Conservation (phyloP, 805 yeast genomes). For the Cephaloascus fragrans region DNA sequence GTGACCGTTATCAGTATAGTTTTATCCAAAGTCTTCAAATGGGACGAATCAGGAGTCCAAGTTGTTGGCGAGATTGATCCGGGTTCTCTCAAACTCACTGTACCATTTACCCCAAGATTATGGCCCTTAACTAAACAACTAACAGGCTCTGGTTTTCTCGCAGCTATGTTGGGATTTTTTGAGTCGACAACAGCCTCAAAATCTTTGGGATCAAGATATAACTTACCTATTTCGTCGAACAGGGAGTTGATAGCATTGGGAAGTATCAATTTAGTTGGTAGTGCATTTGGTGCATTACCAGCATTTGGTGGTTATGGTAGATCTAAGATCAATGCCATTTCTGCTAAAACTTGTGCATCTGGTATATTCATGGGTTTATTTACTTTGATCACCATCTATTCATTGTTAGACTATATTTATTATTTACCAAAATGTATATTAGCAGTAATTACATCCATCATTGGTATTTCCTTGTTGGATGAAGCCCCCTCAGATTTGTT, state of each 20-base stretch:
- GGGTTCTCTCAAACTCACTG: slow-evolving; percentile 6
- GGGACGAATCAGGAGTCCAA: slow-evolving; percentile 25
- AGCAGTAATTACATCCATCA: slow-evolving; percentile 30
- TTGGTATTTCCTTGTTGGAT: slow-evolving; percentile 29
- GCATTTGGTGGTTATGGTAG: slow-evolving; percentile 38
- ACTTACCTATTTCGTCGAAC: slow-evolving; percentile 33
- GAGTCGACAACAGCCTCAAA: slow-evolving; percentile 36
- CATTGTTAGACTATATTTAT: slow-evolving; percentile 20
- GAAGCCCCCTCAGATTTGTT: slow-evolving; percentile 30
- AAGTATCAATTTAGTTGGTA: slow-evolving; percentile 23
- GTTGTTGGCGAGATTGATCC: slow-evolving; percentile 23
- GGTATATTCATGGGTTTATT: slow-evolving; percentile 33
- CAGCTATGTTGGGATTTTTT: slow-evolving; percentile 37
- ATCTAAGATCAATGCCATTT: slow-evolving; percentile 32
- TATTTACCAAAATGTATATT: slow-evolving; percentile 30
- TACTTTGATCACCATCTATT: slow-evolving; percentile 21
- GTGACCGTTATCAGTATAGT: slow-evolving; percentile 22
- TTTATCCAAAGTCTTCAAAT: slow-evolving; percentile 17
- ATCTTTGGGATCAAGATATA: slow-evolving; percentile 29
- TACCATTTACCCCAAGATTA: slow-evolving; percentile 18
- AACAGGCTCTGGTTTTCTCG: slow-evolving; percentile 22
- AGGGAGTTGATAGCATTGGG: slow-evolving; percentile 35
- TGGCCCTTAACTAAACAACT: slow-evolving; percentile 20
- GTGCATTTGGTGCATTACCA: slow-evolving; percentile 29
- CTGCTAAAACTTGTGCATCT: slow-evolving; percentile 29